Evolutionary conservation across 108 stramenopile genomes (phyloP), one percentile per base, ranked within the genome.

Genomic region (Aurantiochytrium sp.): DNA sequence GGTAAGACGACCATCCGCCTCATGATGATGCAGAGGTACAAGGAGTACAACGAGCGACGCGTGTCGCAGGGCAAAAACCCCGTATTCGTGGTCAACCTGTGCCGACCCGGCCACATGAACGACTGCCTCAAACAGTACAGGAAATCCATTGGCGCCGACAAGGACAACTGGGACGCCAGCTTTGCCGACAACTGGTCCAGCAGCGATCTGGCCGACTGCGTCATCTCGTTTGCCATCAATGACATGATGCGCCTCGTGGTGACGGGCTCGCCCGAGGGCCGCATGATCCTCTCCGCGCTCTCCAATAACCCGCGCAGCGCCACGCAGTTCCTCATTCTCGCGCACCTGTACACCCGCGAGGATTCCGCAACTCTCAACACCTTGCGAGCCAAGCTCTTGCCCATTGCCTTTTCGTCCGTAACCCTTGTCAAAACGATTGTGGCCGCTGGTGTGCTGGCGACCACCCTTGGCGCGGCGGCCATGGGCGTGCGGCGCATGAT

Each of bases 1-100:
- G 76, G 76, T 16, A 83, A 83, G 76, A 83, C 76, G 19, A 83
- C 76, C 23, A 83, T 83, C 76, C 45, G 76, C n/a, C 76, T 83
- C 23, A 83, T 83, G 76, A 83, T 83, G 76, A 83, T 83, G 76
- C 76, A 83, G 51, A 10, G 51, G 10, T 83, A 83, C 76, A 83
- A 83, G 76, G 76, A 83, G 76, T 83, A 83, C 76, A 83, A 83
- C 4, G 76, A 83, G 28, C 45, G 76, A 6, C 19, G 19, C 3
- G 6, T 35, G 51, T 12, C 45, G 18, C 76, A 83, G 76, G 76
- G 76, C 25, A 83, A 83, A 4, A 83, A 45, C 76, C 76, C 76
- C 19, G 51, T 83, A 12, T 83, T 83, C 49, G 76, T 83, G 76
- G 76, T 83, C 23, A 83, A 83, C 51, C 76, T 83, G 18, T 83